phyloP scores from a whole-genome alignment of 2,329 filamentous ascomycete genomes.

The Xylariomycetidae sp. region DNA sequence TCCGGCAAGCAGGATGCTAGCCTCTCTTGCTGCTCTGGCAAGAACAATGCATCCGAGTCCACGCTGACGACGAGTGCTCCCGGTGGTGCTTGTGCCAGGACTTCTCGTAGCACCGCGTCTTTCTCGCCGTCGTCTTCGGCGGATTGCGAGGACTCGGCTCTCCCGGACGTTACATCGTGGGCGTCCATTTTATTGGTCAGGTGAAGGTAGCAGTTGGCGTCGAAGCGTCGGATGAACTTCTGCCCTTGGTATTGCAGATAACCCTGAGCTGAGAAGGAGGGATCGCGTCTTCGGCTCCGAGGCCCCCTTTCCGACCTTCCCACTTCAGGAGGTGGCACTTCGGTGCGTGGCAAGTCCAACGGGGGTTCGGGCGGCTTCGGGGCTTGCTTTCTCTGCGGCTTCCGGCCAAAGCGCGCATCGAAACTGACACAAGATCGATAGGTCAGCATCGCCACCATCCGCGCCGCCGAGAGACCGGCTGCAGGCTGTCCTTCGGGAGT shows the following conservation, averaged over 20 bases:
- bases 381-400: constrained; percentile 21
- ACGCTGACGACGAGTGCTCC: constrained; percentile 29
- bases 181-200: constrained; percentile 32
- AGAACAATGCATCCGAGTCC: constrained; percentile 29
- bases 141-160: constrained; percentile 18
- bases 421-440: constrained; percentile 31
- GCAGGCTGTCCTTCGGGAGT: constrained; percentile 26
- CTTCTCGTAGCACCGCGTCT: constrained; percentile 14
- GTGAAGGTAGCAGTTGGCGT: constrained; percentile 33
- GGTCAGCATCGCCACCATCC: constrained; percentile 34
- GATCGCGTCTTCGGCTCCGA: constrained; percentile 11
- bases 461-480: constrained; percentile 27
- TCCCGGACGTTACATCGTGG: constrained; percentile 27
- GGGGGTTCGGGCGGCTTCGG: constrained; percentile 10
- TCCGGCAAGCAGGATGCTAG: constrained; percentile 24
- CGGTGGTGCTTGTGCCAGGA: constrained; percentile 18
- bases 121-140: constrained; percentile 24
- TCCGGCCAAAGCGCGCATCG: constrained; percentile 28
- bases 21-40: constrained; percentile 25
- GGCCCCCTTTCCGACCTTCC: constrained; percentile 5
- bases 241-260: constrained; percentile 33
- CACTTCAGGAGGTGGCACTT: constrained; percentile 5
- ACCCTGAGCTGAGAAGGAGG: constrained; percentile 28
- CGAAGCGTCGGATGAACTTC: constrained; percentile 32
- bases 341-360: constrained; percentile 38